Evolutionary conservation across 2,329 filamentous ascomycete species (phyloP).

Genomic region (Aspergillus texensis): DNA sequence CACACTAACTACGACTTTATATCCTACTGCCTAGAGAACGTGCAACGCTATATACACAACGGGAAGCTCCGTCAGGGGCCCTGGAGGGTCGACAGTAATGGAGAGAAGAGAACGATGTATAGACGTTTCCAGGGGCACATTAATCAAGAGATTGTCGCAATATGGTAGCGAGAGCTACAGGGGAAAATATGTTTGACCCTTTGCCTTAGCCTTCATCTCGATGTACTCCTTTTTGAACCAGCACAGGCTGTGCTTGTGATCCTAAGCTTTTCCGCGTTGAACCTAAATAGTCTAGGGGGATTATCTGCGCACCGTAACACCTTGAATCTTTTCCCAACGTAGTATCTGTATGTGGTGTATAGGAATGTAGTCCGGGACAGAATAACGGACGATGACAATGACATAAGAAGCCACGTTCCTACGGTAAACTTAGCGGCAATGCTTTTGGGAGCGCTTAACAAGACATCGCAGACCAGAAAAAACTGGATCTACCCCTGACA

Average conservation of each 20-base stretch:
- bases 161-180: no score
- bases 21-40: background rate
- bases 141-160: no score
- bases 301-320: background rate
- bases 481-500: background rate
- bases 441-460: background rate
- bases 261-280: background rate
- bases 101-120: background rate
- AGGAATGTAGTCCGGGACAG: background rate
- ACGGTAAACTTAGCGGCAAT: background rate
- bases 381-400: background rate
- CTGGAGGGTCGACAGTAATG: no score
- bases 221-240: background rate
- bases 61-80: background rate
- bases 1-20: background rate
- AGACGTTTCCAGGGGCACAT: no score
- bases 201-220: background rate
- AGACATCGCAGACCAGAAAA: background rate
- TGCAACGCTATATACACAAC: background rate
- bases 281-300: background rate
- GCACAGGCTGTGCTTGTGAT: background rate
- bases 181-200: no score
- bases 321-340: rapidly evolving
- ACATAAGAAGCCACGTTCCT: background rate
- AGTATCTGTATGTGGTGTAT: background rate